Evolutionary conservation across 225 moss, liverwort and hornwort species (phyloP), one percentile per base, ranked within the genome.

Genomic region (Anthoceros angustus): DNA sequence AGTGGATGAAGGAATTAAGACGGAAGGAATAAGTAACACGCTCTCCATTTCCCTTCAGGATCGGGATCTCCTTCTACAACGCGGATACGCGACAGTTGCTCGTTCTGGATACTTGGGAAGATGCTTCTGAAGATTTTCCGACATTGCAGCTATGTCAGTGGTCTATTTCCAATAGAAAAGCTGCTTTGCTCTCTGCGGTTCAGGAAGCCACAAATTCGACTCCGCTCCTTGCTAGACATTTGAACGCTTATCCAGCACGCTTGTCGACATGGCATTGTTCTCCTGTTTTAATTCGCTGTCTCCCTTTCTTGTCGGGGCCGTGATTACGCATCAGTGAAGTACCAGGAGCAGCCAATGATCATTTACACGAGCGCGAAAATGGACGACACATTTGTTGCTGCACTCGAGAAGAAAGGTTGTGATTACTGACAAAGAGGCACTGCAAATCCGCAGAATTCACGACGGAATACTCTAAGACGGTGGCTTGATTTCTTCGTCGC

Each of bases 341-440:
- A 75, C 63, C 87, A 98, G 80, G 81, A 72, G 41, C 83, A 85
- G 70, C 92, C 95, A 71, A 78, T 82, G 66, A 79, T 81, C 66
- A 98, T 98, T 49, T 98, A 79, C 70, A 91, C 95, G 20, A 95
- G 88, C 73, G 87, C 88, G 41, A 95, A 88, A 76, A 91, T 88
- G 91, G 82, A 91, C 72, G 88, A 98, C 41, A 55, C 70, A 41
- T 98, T 98, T 71, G 77, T 98, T 41, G 41, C 71, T 45, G 84
- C 87, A 61, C 92, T 98, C 71, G 78, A 85, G 69, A 80, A 81
- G 63, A 89, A 77, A 83, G 81, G 91, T 87, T 11, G 11, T 16
- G 2, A 46, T 2, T 16, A 2, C 45, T 0, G 16, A 11, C 45
- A 46, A n/a, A n/a, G 45, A 46, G 16, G 16, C 11, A 46, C 45